Evolutionary conservation across 805 yeast species (phyloP), one percentile per base, ranked within the genome.

Genomic region (Saturnispora zaruensis): DNA sequence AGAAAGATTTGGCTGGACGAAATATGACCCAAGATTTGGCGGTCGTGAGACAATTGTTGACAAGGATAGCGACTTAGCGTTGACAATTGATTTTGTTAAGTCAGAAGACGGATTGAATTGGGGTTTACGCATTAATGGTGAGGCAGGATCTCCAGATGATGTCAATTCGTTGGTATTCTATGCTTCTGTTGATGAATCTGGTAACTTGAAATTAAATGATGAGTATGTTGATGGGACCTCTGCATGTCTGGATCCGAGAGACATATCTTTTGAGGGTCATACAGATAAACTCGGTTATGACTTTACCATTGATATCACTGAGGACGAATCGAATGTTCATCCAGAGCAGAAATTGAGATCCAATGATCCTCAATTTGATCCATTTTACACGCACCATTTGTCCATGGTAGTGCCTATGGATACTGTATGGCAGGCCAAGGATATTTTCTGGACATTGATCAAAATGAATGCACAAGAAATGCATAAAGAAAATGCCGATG

Each of bases 21-120:
- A 73, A 34, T 93, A 84, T 63, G 98, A 93, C 62, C 89, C 96
- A 5, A 74, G 98, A 55, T 45, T 66, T 13, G 99, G 99, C 23
- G 99, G 99, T 0, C 71, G 76, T 53, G 91, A 93, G 61, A 70
- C 77, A 1, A 80, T 93, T 26, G 67, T 72, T 34, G 99, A 93
- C 63, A 65, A 68, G 20, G 84, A 77, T 32, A 76, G 80, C 53
- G 78, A 79, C 49, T 65, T 89, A 4, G 76, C 77, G 49, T 59
- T 93, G 37, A 76, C 78, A 0, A 79, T 87, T 5, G 86, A 84
- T 53, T 86, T 89, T 64, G 84, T 84, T 28, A 93, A 93, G 67
- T 75, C 78, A 45, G 82, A 78, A 49, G 86, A 83, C 3, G 78
- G 78, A 16, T 24, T 45, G 18, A 82, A 84, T 43, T 91, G 99